Percentiles rank a stretch among this genome's conserved stretches.
Evolutionary conservation across 1,284 basidiomycete genomes (phyloP).

Genomic region (Xanthoconium separans): DNA sequence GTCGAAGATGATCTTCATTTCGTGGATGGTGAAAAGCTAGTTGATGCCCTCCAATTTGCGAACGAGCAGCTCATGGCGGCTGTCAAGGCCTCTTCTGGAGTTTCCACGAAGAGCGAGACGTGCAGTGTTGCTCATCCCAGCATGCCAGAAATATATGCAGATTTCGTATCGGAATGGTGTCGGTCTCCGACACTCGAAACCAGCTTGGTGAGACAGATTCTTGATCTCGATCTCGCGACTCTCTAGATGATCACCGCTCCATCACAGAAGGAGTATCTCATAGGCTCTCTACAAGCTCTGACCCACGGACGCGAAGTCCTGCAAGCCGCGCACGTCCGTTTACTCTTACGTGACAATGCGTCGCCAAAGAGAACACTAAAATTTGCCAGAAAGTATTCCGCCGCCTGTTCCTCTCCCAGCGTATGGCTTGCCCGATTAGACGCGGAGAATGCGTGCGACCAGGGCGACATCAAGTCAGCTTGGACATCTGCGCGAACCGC

Average conservation of each 20-base stretch:
- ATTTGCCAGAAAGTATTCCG: conserved; percentile 44
- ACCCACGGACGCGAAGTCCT: conserved; percentile 39
- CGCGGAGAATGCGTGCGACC: conserved; percentile 39
- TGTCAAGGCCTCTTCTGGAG: conserved; percentile 22
- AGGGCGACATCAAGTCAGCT: conserved; percentile 29
- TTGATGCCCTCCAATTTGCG: conserved; percentile 55
- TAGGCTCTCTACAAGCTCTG: conserved; percentile 48
- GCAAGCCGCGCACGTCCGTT: conserved; percentile 46
- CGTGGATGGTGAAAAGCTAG: conserved; percentile 43
- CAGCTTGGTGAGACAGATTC: conserved; percentile 47
- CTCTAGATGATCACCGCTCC: conserved; percentile 1
- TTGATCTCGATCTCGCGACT: background rate
- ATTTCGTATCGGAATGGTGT: conserved; percentile 60
- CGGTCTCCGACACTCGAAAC: conserved; percentile 44
- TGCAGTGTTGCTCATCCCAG: conserved; percentile 26
- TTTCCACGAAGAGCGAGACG: conserved; percentile 6
- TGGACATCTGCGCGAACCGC: conserved; percentile 45
- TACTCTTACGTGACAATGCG: conserved; percentile 36
- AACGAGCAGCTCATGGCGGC: conserved; percentile 53
- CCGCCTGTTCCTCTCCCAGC: conserved; percentile 32
- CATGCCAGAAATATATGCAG: conserved; percentile 49
- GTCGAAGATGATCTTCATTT: conserved; percentile 6
- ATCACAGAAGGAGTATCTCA: conserved; percentile 50
- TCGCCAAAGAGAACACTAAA: conserved; percentile 40
- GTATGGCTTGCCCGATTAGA: conserved; percentile 58